Evolutionary conservation across 345 rosid species (phyloP).

Genomic region (Ceriops tagal): DNA sequence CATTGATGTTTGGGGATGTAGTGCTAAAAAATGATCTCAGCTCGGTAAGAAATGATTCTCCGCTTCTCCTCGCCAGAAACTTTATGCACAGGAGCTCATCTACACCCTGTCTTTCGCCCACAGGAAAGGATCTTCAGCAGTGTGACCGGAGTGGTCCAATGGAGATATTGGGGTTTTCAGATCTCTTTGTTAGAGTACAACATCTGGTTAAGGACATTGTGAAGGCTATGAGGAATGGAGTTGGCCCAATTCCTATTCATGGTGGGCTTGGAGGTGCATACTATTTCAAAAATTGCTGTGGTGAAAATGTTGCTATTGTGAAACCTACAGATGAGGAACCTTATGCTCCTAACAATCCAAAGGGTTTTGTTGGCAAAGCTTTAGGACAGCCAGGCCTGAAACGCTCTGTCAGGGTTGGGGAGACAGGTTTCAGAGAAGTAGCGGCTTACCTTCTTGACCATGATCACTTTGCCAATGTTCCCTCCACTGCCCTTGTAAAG

Average conservation of each 20-base stretch:
- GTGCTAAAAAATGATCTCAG: slow-evolving; percentile 41
- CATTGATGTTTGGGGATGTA: slow-evolving; percentile 39
- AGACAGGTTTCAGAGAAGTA: slow-evolving; percentile 43
- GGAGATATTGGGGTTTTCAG: slow-evolving; percentile 37
- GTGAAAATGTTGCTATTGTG: slow-evolving; percentile 36
- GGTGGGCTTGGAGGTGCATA: slow-evolving; percentile 48
- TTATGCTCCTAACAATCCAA: slow-evolving; percentile 44
- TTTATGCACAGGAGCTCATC: slow-evolving; percentile 43
- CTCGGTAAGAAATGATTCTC: slow-evolving; percentile 38
- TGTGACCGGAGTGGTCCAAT: slow-evolving; percentile 37
- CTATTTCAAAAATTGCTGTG: slow-evolving; percentile 31
- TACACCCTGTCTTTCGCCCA: slow-evolving; percentile 43
- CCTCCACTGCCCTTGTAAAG: slow-evolving; percentile 46
- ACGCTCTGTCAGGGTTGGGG: slow-evolving; percentile 45
- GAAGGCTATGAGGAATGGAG: slow-evolving; percentile 31
- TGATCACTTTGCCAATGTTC: slow-evolving; percentile 42
- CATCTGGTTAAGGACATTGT: slow-evolving; percentile 32
- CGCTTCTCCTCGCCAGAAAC: slow-evolving; percentile 37
- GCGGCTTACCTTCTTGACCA: slow-evolving; percentile 46
- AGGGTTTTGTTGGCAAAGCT: slow-evolving; percentile 44
- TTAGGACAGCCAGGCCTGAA: slow-evolving; percentile 46
- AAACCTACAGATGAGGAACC: slow-evolving; percentile 51
- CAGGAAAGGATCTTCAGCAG: slow-evolving; percentile 36
- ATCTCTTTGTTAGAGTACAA: slow-evolving; percentile 22
- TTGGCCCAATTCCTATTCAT: slow-evolving; percentile 32